phyloP scores from a whole-genome alignment of 345 rosid species.

The Cochlearia excelsa region DNA sequence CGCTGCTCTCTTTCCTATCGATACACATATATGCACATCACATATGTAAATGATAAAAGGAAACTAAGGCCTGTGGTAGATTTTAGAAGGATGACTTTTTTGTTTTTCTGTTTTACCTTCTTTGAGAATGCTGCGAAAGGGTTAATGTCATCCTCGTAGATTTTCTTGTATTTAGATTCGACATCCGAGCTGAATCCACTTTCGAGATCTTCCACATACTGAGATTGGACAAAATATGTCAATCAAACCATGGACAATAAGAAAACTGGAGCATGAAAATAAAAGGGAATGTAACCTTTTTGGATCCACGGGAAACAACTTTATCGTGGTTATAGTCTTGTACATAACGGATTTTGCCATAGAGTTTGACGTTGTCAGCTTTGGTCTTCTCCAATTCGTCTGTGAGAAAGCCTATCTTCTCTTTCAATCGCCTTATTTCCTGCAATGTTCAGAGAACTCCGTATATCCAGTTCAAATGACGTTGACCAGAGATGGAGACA shows the following conservation, averaged over 20 bases:
- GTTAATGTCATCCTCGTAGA: slow-evolving; percentile 94
- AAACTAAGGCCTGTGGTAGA: neutral
- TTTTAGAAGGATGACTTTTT: neutral
- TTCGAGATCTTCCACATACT: slow-evolving; percentile 89
- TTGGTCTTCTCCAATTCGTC: slow-evolving; percentile 83
- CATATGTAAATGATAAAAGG: no score
- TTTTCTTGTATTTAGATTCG: slow-evolving; percentile 97
- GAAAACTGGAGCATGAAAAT: slow-evolving; percentile 13
- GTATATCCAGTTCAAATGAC: neutral
- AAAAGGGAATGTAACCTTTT: slow-evolving; percentile 50
- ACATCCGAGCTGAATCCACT: slow-evolving; percentile 90
- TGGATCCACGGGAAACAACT: slow-evolving; percentile 93
- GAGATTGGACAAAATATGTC: slow-evolving; percentile 18
- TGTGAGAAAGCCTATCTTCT: slow-evolving; percentile 66
- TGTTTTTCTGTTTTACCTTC: slow-evolving; percentile 45
- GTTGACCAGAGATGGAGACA: neutral
- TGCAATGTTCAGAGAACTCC: slow-evolving; percentile 24
- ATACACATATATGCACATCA: neutral
- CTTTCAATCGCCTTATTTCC: slow-evolving; percentile 92
- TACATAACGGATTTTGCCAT: slow-evolving; percentile 94
- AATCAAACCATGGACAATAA: slow-evolving; percentile 4
- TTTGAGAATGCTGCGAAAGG: slow-evolving; percentile 99
- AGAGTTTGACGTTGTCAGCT: slow-evolving; percentile 94
- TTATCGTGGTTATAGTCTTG: slow-evolving; percentile 92
- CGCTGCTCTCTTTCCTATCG: slow-evolving; percentile 89